These are phyloP conservation scores for Rhizoclosmatium sp. DNA, from an alignment of 192 early-diverging fungal species.

Conservation along the genomic window DNA sequence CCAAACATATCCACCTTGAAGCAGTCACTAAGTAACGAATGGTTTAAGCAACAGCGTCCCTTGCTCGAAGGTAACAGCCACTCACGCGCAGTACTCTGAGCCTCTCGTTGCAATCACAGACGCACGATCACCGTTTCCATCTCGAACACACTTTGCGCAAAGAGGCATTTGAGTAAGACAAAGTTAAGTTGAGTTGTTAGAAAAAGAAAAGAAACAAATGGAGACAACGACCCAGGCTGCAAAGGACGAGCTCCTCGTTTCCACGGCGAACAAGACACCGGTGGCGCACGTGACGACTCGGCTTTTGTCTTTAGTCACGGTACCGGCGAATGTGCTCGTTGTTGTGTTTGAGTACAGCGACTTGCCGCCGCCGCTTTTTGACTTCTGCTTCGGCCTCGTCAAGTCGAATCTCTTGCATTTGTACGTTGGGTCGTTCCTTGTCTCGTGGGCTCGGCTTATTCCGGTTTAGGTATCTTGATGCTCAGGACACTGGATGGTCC, in stretches of 20 bases:
- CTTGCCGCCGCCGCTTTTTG: slow-evolving; percentile 43
- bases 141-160: slow-evolving; percentile 1
- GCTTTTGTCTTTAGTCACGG: not conserved
- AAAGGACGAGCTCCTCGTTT: not conserved
- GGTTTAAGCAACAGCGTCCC: not conserved
- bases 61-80: not conserved
- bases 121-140: not conserved
- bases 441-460: not conserved
- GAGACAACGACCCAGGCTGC: not conserved
- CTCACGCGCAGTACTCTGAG: slow-evolving; percentile 12
- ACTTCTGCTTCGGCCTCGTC: slow-evolving; percentile 64
- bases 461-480: slow-evolving; percentile 60
- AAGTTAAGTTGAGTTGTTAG: not conserved
- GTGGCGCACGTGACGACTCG: not conserved
- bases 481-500: slow-evolving; percentile 72
- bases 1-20: not conserved
- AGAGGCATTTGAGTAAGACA: not conserved
- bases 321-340: not conserved
- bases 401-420: slow-evolving; percentile 58
- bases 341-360: slow-evolving; percentile 47
- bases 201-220: slow-evolving; percentile 14
- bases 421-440: not conserved
- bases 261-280: slow-evolving; percentile 6
- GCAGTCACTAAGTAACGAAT: slow-evolving; percentile 5
- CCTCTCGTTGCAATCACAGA: slow-evolving; percentile 9